A percentile compares a stretch with the other conserved stretches of the same genome.
phyloP scores from a whole-genome alignment of 2,329 filamentous ascomycete genomes.

The Ophiosphaerella herpotricha region DNA sequence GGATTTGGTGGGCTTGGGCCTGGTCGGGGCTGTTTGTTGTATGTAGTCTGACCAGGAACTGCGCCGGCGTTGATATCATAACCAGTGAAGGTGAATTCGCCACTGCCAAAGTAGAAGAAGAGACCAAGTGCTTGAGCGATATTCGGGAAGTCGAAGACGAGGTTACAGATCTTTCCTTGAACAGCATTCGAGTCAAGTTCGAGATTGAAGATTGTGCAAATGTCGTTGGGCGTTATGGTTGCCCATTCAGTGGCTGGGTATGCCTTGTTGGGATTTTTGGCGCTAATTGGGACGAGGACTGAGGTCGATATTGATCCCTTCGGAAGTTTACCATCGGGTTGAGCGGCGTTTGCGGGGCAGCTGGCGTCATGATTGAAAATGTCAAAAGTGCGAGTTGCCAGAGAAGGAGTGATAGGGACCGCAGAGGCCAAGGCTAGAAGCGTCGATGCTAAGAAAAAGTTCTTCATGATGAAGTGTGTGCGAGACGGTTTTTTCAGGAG shows the following conservation, averaged over 20 bases:
- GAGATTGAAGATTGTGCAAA: conserved; percentile 40
- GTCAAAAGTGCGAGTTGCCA: conserved; percentile 21
- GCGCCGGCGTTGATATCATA: conserved; percentile 28
- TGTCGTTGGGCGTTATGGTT: conserved; percentile 30
- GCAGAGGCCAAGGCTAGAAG: conserved; percentile 46
- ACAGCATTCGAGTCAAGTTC: conserved; percentile 21
- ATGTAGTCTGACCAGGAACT: conserved; percentile 23
- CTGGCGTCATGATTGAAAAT: conserved; percentile 6
- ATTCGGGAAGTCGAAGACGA: conserved; percentile 35
- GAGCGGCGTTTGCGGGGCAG: conserved; percentile 22
- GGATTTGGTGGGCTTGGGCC: conserved; percentile 24
- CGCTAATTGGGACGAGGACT: conserved; percentile 27
- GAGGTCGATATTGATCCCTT: conserved; percentile 21
- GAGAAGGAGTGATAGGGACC: conserved; percentile 33
- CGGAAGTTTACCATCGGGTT: conserved; percentile 30
- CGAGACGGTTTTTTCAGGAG: too few relatives aligned
- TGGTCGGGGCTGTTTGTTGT: conserved; percentile 24
- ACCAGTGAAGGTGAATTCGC: conserved; percentile 29
- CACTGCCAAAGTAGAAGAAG: conserved; percentile 20
- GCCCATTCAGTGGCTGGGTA: conserved; percentile 22
- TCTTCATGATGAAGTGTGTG: conserved; percentile 23
- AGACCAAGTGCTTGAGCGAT: conserved; percentile 16
- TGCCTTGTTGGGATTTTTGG: conserved; percentile 20
- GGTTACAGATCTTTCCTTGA: conserved; percentile 35
- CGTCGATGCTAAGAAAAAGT: conserved; percentile 37